Conservation (phyloP, 495 filamentous ascomycete genomes). For the Penicillium riverlandense region DNA sequence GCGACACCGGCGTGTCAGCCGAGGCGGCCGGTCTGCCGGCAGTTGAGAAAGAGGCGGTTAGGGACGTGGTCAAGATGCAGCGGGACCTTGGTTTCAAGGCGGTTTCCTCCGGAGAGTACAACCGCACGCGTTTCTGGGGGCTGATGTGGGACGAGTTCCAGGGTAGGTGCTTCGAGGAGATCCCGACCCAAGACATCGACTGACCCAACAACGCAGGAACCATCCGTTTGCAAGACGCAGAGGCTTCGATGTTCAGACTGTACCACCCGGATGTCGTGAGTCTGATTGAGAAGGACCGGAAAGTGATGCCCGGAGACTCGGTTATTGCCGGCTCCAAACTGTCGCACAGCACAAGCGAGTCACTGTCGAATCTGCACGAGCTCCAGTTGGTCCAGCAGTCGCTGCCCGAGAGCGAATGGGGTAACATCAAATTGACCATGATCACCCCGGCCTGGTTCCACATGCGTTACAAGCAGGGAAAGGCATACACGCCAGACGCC, state of each 20-base stretch:
- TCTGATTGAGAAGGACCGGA: constrained; percentile 52
- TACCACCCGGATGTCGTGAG: constrained; percentile 71
- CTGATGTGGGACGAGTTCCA: constrained; percentile 61
- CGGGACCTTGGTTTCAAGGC: constrained; percentile 54
- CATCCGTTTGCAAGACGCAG: constrained; percentile 32
- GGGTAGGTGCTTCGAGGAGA: constrained; percentile 29
- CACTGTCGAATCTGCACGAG: constrained; percentile 48
- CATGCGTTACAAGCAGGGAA: constrained; percentile 54
- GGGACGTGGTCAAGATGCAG: constrained; percentile 54
- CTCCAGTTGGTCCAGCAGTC: constrained; percentile 48
- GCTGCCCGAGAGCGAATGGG: constrained; percentile 37
- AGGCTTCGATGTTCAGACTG: constrained; percentile 51
- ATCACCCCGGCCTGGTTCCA: constrained; percentile 62
- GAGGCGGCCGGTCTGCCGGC: constrained; percentile 27
- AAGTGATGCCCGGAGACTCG: constrained; percentile 52
- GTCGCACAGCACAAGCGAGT: constrained; percentile 42
- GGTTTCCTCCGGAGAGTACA: constrained; percentile 62
- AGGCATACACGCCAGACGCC: constrained; percentile 44
- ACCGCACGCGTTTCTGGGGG: constrained; percentile 46
- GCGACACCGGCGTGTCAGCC: constrained; percentile 36
- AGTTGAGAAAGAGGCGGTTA: constrained; percentile 53
- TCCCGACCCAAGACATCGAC: too few species aligned
- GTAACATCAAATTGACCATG: constrained; percentile 57
- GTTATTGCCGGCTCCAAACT: constrained; percentile 61
- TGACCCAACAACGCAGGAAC: constrained; percentile 18